Base-by-base conservation (phyloP, 2,329 filamentous ascomycete species). In the Beauveria asiatica region DNA sequence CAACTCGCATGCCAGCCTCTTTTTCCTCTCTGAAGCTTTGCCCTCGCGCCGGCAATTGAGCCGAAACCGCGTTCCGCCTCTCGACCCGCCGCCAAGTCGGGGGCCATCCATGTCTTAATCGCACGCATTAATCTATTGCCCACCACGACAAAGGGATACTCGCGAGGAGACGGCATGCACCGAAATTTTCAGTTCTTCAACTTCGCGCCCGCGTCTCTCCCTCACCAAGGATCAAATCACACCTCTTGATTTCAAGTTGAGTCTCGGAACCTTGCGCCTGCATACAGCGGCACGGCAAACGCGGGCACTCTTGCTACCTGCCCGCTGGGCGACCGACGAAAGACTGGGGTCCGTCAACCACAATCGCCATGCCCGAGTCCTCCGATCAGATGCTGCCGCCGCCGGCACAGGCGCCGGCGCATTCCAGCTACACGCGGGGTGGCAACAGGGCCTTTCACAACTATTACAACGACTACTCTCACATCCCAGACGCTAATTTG, bases 391-490 rank as follows among this genome's bases (percentile, higher is more conserved):
- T 75, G 68, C 69, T 78, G 27, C 74, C 76, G 39, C 74, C 76
- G 63, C 73, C 77, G 51, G 73, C 73, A 67, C 70, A 67, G 37
- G 51, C 59, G 63, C 51, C 64, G 65, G 48, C 69, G 69, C 61
- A 69, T 70, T 42, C 74, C 4, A 8, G 16, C 6, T 53, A 75
- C 59, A 86, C 83, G 1, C 75, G 78, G 57, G 85, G 85, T 64
- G 84, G 85, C 61, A 88, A 88, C 69, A 80, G 82, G 63, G 86
- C 86, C 48, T 89, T 89, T 70, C 84, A 88, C 75, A 89, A 89
- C 72, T 90, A 89, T 71, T 83, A 86, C 75, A 88, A 88, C 69
- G 84, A 88, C 70, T 88, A 74, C 65, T 82, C 79, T 8, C 82
- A 84, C 64, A 82, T 87, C 39, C 70, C 81, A 64, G 88, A 93